Conservation (phyloP, 108 stramenopile genomes). For the Cyclostephanos invisitatus region DNA sequence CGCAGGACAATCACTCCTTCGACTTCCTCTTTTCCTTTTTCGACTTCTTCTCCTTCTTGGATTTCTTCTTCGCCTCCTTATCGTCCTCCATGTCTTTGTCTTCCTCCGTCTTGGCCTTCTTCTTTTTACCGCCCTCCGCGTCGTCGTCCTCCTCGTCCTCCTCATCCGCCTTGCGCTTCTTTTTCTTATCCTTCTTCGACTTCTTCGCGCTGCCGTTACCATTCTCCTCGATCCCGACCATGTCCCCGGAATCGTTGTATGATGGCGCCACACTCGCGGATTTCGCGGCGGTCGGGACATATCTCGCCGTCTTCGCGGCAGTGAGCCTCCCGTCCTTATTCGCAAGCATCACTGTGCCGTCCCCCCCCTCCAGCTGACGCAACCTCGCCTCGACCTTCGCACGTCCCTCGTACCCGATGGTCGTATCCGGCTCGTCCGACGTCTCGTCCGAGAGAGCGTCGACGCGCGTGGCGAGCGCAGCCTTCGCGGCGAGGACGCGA, state of each 20-base stretch:
- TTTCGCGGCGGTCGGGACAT: slow-evolving; percentile 77
- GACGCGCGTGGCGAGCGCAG: slow-evolving; percentile 95
- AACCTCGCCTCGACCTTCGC: slow-evolving; percentile 98
- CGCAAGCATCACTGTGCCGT: slow-evolving; percentile 60
- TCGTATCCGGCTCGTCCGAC: slow-evolving; percentile 86
- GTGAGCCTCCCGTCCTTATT: slow-evolving; percentile 75
- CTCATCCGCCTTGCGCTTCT: slow-evolving; percentile 78
- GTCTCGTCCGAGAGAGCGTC: slow-evolving; percentile 97
- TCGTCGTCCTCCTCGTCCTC: slow-evolving; percentile 38
- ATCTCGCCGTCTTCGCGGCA: slow-evolving; percentile 78
- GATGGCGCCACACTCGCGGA: slow-evolving; percentile 63
- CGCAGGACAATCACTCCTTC: slow-evolving; percentile 12
- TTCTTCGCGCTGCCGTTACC: slow-evolving; percentile 51
- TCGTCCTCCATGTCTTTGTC: slow-evolving; percentile 55
- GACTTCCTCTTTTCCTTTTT: slow-evolving; percentile 58
- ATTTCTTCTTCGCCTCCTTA: slow-evolving; percentile 53
- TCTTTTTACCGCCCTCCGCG: slow-evolving; percentile 46
- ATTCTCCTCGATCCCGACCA: slow-evolving; percentile 60
- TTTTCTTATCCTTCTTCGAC: slow-evolving; percentile 66
- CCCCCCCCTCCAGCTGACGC: slow-evolving; percentile 95
- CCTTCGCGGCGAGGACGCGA: slow-evolving; percentile 99
- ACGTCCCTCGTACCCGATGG: slow-evolving; percentile 94
- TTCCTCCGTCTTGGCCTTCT: slow-evolving; percentile 64
- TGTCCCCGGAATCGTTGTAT: slow-evolving; percentile 91
- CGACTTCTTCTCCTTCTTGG: slow-evolving; percentile 60